Conservation (phyloP, 331 rosid genomes). For the Acacia pycnantha region DNA sequence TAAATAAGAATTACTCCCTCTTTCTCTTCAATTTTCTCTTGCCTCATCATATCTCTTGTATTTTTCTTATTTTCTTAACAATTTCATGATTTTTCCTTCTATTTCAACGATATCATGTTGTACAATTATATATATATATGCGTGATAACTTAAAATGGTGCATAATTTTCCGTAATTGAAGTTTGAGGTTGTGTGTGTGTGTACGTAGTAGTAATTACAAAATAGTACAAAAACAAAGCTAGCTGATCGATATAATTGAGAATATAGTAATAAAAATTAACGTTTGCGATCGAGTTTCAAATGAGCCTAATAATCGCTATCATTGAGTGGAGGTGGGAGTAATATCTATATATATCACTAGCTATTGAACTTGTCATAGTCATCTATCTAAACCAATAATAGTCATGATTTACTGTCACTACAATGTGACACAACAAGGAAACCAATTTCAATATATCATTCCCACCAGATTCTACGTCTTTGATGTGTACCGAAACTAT, state of each 20-base stretch:
- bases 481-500: slow-evolving; percentile 7
- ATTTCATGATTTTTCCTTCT: not conserved
- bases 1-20: too few relatives aligned
- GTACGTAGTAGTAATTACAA: not conserved
- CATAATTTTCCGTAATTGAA: not conserved
- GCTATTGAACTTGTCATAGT: not conserved
- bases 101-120: not conserved
- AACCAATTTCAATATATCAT: slow-evolving; percentile 2
- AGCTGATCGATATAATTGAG: not conserved
- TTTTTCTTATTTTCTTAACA: too few relatives aligned
- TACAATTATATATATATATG: not conserved
- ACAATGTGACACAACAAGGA: not conserved
- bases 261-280: not conserved
- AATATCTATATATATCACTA: not conserved
- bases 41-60: too few relatives aligned
- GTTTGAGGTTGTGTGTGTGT: not conserved
- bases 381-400: not conserved
- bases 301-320: not conserved
- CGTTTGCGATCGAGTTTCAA: not conserved
- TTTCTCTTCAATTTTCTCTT: too few relatives aligned
- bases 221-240: not conserved
- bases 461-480: slow-evolving; percentile 13
- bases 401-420: not conserved
- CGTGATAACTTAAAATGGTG: not conserved
- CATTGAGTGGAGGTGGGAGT: slow-evolving; percentile 8